Evolutionary conservation across 495 filamentous ascomycete species (phyloP).

Genomic region (Extremus antarcticus): DNA sequence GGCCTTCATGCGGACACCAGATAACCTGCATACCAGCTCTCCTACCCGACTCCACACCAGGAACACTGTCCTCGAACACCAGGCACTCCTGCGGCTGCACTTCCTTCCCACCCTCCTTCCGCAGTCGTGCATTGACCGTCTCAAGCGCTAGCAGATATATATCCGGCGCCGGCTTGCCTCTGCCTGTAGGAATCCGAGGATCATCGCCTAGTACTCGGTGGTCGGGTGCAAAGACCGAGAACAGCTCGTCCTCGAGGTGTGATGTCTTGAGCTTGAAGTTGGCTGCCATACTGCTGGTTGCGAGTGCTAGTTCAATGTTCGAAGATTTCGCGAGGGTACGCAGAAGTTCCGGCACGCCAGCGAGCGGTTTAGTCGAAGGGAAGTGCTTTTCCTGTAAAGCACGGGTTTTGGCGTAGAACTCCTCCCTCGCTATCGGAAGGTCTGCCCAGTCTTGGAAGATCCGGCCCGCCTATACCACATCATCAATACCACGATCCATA

Average conservation of each 20-base stretch:
- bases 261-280: constrained; percentile 75
- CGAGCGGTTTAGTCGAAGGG: constrained; percentile 59
- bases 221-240: constrained; percentile 55
- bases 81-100: constrained; percentile 80
- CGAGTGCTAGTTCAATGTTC: constrained; percentile 69
- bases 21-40: constrained; percentile 91
- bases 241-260: constrained; percentile 56
- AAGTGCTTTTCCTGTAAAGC: constrained; percentile 61
- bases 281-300: constrained; percentile 58
- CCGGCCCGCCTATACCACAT: constrained; percentile 28
- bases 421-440: constrained; percentile 58
- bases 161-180: constrained; percentile 89
- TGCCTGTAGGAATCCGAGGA: constrained; percentile 59
- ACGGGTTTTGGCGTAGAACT: constrained; percentile 48
- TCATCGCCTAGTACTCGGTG: constrained; percentile 82
- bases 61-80: constrained; percentile 92
- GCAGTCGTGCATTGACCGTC: constrained; percentile 65
- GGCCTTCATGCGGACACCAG: constrained; percentile 78
- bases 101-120: constrained; percentile 46
- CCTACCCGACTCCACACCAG: constrained; percentile 81
- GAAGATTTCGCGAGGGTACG: constrained; percentile 37
- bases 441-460: constrained; percentile 78
- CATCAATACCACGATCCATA: background rate
- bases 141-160: constrained; percentile 84
- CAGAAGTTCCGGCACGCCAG: constrained; percentile 65